Evolutionary conservation across 257 asterid species (phyloP).

Genomic region (Nicotiana noctiflora): DNA sequence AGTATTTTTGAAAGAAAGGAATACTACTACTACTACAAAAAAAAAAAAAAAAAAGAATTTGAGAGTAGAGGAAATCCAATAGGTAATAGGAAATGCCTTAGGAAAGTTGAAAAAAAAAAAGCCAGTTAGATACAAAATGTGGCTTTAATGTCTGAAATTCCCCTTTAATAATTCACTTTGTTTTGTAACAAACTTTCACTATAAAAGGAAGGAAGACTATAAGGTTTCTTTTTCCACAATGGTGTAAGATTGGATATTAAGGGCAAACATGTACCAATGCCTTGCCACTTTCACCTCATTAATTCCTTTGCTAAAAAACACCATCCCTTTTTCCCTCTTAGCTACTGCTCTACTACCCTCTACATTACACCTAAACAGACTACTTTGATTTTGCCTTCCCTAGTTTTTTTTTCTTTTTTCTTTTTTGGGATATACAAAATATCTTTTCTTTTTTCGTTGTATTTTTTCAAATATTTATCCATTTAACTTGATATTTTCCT

Average conservation of each 20-base stretch:
- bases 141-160: constrained; percentile 20
- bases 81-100: not conserved
- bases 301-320: not conserved
- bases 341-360: not conserved
- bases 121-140: constrained; percentile 3
- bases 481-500: not conserved
- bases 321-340: not conserved
- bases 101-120: not conserved
- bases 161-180: constrained; percentile 6
- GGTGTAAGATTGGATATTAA: constrained; percentile 12
- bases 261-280: constrained; percentile 27
- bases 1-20: no score
- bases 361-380: not conserved
- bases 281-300: constrained; percentile 6
- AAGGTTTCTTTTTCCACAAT: constrained; percentile 11
- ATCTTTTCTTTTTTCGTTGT: not conserved
- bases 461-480: no score
- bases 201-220: constrained; percentile 24
- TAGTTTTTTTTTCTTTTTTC: no score
- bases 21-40: no score
- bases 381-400: not conserved
- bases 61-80: no score
- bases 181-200: constrained; percentile 2
- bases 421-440: not conserved
- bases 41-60: no score